Evolutionary conservation across 2,329 filamentous ascomycete species (phyloP).

Genomic region (Rachicladosporium sp.): DNA sequence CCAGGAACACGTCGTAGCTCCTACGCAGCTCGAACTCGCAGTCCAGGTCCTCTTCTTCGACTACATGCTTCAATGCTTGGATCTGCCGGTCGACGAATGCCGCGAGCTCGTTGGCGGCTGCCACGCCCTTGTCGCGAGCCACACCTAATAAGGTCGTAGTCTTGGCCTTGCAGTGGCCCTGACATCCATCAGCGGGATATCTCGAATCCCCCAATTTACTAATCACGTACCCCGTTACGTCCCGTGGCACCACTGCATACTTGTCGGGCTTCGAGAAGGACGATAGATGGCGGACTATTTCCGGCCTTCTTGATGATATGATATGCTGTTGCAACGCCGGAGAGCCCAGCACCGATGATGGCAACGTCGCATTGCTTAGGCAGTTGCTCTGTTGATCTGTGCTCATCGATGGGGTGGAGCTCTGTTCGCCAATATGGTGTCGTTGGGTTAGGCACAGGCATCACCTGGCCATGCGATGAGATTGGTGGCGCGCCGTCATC

Average conservation of each 20-base stretch:
- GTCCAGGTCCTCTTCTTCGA: slow-evolving; percentile 29
- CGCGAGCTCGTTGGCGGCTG: slow-evolving; percentile 19
- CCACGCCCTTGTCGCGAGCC: slow-evolving; percentile 13
- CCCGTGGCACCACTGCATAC: slow-evolving; percentile 18
- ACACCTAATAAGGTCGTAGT: slow-evolving; percentile 3
- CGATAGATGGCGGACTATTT: slow-evolving; percentile 7
- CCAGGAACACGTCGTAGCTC: slow-evolving; percentile 29
- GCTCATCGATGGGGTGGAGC: slow-evolving; percentile 35
- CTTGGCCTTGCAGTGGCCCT: slow-evolving; percentile 8
- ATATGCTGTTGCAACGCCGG: slow-evolving; percentile 14
- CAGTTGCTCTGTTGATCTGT: slow-evolving; percentile 51
- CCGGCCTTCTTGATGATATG: slow-evolving; percentile 11
- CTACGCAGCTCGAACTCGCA: slow-evolving; percentile 34
- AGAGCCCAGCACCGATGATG: slow-evolving; percentile 17
- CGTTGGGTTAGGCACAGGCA: no score
- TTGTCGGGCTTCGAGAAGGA: slow-evolving; percentile 17
- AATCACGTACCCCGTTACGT: slow-evolving; percentile 12
- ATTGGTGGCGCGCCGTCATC: no score
- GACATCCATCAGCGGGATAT: not conserved
- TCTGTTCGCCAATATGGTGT: slow-evolving; percentile 32
- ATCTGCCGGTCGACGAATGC: slow-evolving; percentile 22
- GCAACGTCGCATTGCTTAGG: slow-evolving; percentile 37
- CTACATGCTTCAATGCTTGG: slow-evolving; percentile 23
- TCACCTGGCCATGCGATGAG: no score
- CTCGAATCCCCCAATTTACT: not conserved